Base-by-base conservation (phyloP, 345 rosid genomes). In the Sapria himalayana region DNA sequence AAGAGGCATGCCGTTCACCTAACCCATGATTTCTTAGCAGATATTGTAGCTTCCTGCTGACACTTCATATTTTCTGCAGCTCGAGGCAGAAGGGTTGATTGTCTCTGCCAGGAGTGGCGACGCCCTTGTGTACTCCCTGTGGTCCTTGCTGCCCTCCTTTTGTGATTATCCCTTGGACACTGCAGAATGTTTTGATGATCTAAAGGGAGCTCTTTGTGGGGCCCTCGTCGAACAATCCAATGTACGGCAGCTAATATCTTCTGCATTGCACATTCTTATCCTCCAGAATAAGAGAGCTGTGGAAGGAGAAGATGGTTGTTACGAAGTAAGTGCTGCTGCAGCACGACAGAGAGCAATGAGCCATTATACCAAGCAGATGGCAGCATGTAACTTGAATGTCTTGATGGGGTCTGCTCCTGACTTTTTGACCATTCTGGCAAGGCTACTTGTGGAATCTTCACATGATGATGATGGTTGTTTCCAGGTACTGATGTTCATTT, bases 101-200 rank as follows among this genome's bases (percentile, higher is more conserved):
- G 40, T 43, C 41, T 59, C 91, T 29, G 73, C 86, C 37, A 71
- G 81, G 58, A 63, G 69, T 59, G 66, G 64, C 9, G 81, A 79
- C 50, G 72, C 84, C 39, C 73, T 82, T 33, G 61, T 64, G 34
- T 74, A 79, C 67, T 74, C 91, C 21, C 39, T 89, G 41, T 82
- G 98, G 91, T 78, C 95, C 25, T 66, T 89, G 60, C 54, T 89
- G 44, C 95, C 98, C 40, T 78, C 94, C 9, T 89, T 82, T 71
- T 79, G 93, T 70, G 79, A 76, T 41, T 79, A 76, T 58, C 75
- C 94, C 17, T 34, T 52, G 56, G 91, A 89, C 55, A 82, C 86
- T 25, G 72, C 72, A 59, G 74, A 79, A 51, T 64, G 72, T 60
- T 72, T 79, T 54, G 59, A 64, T 50, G 84, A 79, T 51, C 68